phyloP scores from a whole-genome alignment of 176 grass and related monocot genomes.

The Dactylis glomerata region DNA sequence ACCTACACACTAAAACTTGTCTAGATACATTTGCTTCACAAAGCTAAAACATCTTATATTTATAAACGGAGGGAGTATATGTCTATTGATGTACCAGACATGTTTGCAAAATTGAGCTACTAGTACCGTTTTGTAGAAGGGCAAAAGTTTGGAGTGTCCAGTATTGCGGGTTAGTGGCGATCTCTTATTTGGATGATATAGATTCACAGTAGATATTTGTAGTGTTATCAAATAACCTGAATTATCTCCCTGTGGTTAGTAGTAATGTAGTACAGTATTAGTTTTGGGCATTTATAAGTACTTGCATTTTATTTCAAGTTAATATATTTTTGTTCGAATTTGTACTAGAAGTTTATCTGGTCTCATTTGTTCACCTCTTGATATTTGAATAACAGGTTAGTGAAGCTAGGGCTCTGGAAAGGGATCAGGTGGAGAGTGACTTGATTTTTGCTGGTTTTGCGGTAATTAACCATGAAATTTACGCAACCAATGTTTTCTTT shows the following conservation, averaged over 20 bases:
- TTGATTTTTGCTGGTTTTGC: conserved; percentile 97
- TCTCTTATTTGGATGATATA: not conserved
- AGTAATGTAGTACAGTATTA: no score
- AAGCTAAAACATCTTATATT: no score
- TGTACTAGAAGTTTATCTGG: conserved; percentile 4
- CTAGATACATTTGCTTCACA: no score
- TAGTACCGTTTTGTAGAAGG: not conserved
- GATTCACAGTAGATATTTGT: not conserved
- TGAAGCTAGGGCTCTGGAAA: conserved; percentile 93
- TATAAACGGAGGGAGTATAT: no score
- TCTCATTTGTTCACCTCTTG: conserved; percentile 11
- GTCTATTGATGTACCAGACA: not conserved
- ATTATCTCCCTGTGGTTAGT: not conserved
- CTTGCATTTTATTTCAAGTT: conserved; percentile 7
- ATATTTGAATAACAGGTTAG: conserved; percentile 70
- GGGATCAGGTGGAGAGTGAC: conserved; percentile 76
- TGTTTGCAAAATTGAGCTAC: not conserved
- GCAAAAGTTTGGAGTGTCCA: not conserved
- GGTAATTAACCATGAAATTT: conserved; percentile 41
- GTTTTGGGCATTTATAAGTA: not conserved
- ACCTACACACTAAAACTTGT: no score
- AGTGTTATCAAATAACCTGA: not conserved
- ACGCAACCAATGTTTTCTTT: not conserved
- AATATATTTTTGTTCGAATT: conserved; percentile 5
- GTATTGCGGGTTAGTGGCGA: not conserved